Evolutionary conservation across 768 basidiomycete species (phyloP).

Genomic region (Tephrocybe sp.): DNA sequence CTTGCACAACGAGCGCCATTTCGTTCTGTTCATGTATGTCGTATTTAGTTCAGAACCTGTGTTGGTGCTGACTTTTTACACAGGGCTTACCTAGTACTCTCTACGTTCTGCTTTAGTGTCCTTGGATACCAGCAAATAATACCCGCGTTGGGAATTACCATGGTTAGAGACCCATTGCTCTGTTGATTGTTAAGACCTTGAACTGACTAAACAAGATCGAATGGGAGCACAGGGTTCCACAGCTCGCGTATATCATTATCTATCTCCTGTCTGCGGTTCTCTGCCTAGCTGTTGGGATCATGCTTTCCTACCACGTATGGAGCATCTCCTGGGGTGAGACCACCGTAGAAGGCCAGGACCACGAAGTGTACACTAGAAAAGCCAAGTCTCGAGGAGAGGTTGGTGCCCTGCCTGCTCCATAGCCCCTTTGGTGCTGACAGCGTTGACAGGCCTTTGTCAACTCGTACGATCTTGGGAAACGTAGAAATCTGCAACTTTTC

Average conservation of each 20-base stretch:
- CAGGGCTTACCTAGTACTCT: slow-evolving; percentile 80
- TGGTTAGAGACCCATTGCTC: slow-evolving; percentile 30
- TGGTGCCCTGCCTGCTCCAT: slow-evolving; percentile 18
- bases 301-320: slow-evolving; percentile 75
- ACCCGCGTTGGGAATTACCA: slow-evolving; percentile 56
- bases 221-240: slow-evolving; percentile 69
- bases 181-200: background rate
- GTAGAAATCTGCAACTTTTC: slow-evolving; percentile 75
- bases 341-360: slow-evolving; percentile 87
- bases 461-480: slow-evolving; percentile 83
- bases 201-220: slow-evolving; percentile 22
- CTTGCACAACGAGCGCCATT: slow-evolving; percentile 92
- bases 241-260: slow-evolving; percentile 65
- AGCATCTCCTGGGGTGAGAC: slow-evolving; percentile 78
- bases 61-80: background rate
- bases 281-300: slow-evolving; percentile 69
- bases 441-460: slow-evolving; percentile 71
- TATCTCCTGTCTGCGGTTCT: slow-evolving; percentile 80
- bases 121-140: slow-evolving; percentile 67
- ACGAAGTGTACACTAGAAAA: slow-evolving; percentile 69
- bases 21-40: slow-evolving; percentile 90
- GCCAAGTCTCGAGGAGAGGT: slow-evolving; percentile 75
- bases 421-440: background rate
- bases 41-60: too few species aligned
- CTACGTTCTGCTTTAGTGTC: slow-evolving; percentile 57